Percentiles rank a stretch among this genome's conserved stretches.
Evolutionary conservation across 2,329 filamentous ascomycete species (phyloP).

Genomic region (Lasiodiplodia gonubiensis): DNA sequence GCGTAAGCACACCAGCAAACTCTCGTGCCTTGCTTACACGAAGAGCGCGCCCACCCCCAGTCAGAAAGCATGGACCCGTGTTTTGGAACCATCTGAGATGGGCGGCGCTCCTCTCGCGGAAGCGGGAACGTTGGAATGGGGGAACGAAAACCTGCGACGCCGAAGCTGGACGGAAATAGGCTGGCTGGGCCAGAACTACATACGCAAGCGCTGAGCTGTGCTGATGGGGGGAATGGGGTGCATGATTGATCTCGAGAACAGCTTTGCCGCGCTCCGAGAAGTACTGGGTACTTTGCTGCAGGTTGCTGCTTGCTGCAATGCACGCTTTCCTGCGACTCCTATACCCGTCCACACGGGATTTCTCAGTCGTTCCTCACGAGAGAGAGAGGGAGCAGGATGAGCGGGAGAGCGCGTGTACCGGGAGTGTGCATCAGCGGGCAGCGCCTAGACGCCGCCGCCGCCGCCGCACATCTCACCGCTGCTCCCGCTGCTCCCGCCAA

Average conservation of each 20-base stretch:
- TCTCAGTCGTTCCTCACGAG: constrained; percentile 9
- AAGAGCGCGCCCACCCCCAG: too few relatives aligned
- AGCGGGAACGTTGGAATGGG: neutral
- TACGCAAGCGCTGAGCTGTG: neutral
- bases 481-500: too few relatives aligned
- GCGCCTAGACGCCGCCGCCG: neutral
- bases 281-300: neutral
- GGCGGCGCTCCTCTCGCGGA: neutral
- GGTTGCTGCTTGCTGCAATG: neutral
- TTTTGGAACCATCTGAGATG: neutral
- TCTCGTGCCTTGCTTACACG: neutral
- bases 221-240: too few relatives aligned
- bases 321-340: neutral
- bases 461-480: too few relatives aligned
- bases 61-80: neutral
- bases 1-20: neutral
- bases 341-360: neutral
- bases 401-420: neutral
- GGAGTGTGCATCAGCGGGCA: neutral
- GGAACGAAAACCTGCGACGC: neutral
- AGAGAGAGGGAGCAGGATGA: neutral
- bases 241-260: neutral
- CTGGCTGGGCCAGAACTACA: neutral
- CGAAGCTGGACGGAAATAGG: neutral
- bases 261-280: neutral